These are phyloP conservation scores for Neonectria ditissima DNA, from an alignment of 2,329 filamentous ascomycete genomes.

Conservation along the genomic window DNA sequence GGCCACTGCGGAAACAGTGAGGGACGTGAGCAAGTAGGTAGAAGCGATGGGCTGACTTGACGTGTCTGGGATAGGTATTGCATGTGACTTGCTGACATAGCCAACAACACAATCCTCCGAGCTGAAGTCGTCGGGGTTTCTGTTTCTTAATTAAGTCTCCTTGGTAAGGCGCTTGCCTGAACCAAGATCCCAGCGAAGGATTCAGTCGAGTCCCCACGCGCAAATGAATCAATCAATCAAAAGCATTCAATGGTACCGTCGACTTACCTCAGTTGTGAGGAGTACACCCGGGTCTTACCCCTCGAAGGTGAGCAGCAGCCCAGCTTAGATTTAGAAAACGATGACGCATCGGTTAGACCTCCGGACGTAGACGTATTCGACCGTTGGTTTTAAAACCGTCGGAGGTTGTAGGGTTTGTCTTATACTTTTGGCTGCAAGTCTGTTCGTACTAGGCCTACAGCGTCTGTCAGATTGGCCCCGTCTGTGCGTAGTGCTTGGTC, in stretches of 20 bases:
- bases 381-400: neutral
- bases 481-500: no score
- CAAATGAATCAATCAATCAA: constrained; percentile 12
- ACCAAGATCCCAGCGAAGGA: constrained; percentile 32
- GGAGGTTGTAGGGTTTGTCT: neutral
- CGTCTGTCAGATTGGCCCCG: neutral
- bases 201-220: constrained; percentile 18
- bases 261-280: neutral
- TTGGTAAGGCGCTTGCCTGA: neutral
- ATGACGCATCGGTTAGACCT: neutral
- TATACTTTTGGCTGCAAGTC: neutral
- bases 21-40: constrained; percentile 3
- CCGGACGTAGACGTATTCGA: neutral
- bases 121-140: constrained; percentile 15
- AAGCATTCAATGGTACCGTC: neutral
- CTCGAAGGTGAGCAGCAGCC: neutral
- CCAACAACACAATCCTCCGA: constrained; percentile 10
- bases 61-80: neutral
- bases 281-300: neutral
- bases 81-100: constrained; percentile 6
- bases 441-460: no score
- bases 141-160: constrained; percentile 22
- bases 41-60: constrained; percentile 10
- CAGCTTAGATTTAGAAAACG: neutral
- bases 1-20: neutral